These are phyloP conservation scores for Oryza officinalis DNA, from an alignment of 176 grass and related monocot genomes.

Conservation along the genomic window DNA sequence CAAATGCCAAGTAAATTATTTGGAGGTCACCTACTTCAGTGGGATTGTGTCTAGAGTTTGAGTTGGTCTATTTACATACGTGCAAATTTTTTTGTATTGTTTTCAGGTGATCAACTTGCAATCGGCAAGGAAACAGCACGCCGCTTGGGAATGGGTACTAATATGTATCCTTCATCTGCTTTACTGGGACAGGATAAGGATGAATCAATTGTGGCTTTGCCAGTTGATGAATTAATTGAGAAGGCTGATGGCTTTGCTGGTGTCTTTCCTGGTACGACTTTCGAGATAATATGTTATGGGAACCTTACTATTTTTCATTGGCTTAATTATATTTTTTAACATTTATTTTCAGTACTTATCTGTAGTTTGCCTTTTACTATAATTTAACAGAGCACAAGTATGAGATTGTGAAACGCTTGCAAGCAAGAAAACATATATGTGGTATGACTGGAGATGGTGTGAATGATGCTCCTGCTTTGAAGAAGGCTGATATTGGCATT, in stretches of 20 bases:
- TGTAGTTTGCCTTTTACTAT: constrained; percentile 2
- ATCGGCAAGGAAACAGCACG: constrained; percentile 93
- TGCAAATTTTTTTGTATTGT: not conserved
- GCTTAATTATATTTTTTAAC: not conserved
- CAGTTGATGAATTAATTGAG: constrained; percentile 89
- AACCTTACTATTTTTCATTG: not conserved
- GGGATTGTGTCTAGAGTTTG: not conserved
- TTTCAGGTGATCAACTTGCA: constrained; percentile 81
- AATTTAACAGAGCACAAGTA: constrained; percentile 81
- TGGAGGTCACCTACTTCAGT: not conserved
- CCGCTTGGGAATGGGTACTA: constrained; percentile 91
- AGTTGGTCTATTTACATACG: constrained; percentile 4
- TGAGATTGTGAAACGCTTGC: constrained; percentile 89
- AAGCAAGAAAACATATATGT: constrained; percentile 89
- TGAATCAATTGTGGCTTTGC: constrained; percentile 71
- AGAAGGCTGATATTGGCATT: constrained; percentile 96
- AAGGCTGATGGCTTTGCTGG: constrained; percentile 96
- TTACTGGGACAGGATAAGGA: constrained; percentile 77
- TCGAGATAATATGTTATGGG: not conserved
- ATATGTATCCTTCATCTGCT: constrained; percentile 95
- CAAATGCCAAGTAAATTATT: not conserved
- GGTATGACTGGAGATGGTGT: constrained; percentile 97
- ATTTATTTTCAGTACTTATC: constrained; percentile 11
- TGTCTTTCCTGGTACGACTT: constrained; percentile 74
- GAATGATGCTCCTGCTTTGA: constrained; percentile 88